Conservation (phyloP, 2,329 filamentous ascomycete species). For the Trichoderma aggressivum region DNA sequence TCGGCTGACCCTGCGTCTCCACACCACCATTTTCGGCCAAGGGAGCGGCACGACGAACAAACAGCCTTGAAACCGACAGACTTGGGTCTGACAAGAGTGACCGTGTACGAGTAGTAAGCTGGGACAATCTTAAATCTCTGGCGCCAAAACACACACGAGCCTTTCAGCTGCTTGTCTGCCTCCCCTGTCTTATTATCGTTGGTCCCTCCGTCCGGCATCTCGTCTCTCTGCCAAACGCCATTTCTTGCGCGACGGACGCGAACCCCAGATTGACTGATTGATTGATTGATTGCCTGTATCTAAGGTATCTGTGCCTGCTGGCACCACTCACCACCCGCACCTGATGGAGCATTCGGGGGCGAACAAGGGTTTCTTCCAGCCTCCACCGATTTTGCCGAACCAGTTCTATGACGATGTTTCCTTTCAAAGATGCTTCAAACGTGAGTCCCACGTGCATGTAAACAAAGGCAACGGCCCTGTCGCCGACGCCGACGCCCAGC, state of each 20-base stretch:
- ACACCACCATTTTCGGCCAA: background rate
- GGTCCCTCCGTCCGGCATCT: background rate
- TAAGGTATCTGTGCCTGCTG: background rate
- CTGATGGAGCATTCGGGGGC: slow-evolving; percentile 42
- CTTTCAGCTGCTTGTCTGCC: background rate
- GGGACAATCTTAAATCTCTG: background rate
- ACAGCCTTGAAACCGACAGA: background rate
- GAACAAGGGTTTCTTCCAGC: slow-evolving; percentile 55
- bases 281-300: background rate
- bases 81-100: background rate
- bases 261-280: background rate
- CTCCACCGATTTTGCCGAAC: slow-evolving; percentile 49
- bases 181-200: background rate
- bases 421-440: slow-evolving; percentile 48
- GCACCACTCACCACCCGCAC: background rate
- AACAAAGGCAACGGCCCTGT: background rate
- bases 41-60: background rate
- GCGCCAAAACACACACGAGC: background rate
- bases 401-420: slow-evolving; percentile 55
- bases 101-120: background rate
- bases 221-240: background rate
- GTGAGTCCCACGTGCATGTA: slow-evolving; percentile 35
- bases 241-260: background rate
- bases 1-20: slow-evolving; percentile 8
- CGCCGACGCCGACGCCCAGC: too few relatives aligned